phyloP scores from a whole-genome alignment of 164 flowering plant genomes.

The Kalanchoe fedtschenkoi region DNA sequence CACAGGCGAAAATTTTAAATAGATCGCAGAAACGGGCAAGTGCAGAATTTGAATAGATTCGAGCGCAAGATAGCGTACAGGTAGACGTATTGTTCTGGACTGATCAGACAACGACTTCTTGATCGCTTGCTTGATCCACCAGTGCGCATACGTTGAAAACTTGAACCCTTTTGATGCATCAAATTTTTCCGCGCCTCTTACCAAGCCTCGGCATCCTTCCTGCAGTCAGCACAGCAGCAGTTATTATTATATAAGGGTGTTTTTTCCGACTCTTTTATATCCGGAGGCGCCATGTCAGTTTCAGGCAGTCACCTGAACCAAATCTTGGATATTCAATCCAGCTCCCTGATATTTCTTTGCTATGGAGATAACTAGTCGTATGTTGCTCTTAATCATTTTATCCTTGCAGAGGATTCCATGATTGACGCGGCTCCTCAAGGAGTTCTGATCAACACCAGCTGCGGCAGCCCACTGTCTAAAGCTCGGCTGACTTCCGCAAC shows the following conservation, averaged over 20 bases:
- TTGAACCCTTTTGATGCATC: constrained; percentile 93
- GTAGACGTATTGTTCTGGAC: constrained; percentile 77
- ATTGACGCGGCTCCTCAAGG: constrained; percentile 54
- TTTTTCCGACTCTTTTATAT: neutral
- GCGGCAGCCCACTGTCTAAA: constrained; percentile 88
- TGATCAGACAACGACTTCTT: constrained; percentile 77
- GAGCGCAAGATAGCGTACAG: constrained; percentile 34
- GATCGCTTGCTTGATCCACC: constrained; percentile 97
- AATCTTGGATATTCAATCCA: constrained; percentile 87
- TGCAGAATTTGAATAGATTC: neutral
- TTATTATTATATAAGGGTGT: neutral
- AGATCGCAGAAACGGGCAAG: neutral
- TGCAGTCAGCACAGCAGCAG: constrained; percentile 13
- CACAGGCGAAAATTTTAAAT: neutral
- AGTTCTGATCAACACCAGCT: constrained; percentile 69
- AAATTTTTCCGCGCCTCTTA: constrained; percentile 80
- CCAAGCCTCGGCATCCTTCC: constrained; percentile 95
- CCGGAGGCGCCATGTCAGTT: neutral
- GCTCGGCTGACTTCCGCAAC: constrained; percentile 59
- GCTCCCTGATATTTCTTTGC: constrained; percentile 82
- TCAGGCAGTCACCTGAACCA: constrained; percentile 66
- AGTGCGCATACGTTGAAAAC: constrained; percentile 95
- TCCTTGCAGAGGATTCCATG: constrained; percentile 72
- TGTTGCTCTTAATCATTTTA: constrained; percentile 86
- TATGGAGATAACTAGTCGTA: constrained; percentile 86